A percentile compares a stretch with the other conserved stretches of the same genome.
Evolutionary conservation across 2,329 filamentous ascomycete genomes (phyloP).

Genomic region (Magnaporthiopsis poae): DNA sequence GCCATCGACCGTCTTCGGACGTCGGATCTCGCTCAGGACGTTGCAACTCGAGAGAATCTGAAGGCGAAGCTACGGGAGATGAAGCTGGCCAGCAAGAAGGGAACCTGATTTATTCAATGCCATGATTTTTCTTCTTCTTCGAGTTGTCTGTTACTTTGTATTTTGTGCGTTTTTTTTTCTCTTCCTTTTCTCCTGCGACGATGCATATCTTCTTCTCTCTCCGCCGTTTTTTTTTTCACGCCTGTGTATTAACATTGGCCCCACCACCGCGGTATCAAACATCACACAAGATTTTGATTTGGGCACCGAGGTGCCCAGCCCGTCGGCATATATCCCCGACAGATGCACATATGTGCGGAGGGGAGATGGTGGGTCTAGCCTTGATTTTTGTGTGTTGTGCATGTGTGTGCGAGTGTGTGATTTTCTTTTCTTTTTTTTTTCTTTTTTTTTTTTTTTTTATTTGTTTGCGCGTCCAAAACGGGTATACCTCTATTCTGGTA

Average conservation of each 20-base stretch:
- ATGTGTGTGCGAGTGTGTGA: too few species aligned
- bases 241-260: neutral
- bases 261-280: neutral
- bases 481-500: neutral
- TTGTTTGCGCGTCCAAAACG: neutral
- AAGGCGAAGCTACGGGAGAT: slow-evolving; percentile 9
- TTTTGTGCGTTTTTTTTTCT: neutral
- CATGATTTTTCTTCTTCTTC: neutral
- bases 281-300: neutral
- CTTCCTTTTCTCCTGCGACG: neutral
- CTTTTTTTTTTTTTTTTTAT: neutral
- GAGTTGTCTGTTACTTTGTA: neutral
- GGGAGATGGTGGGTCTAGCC: neutral
- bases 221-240: neutral
- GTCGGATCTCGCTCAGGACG: neutral
- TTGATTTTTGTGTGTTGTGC: neutral
- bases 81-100: slow-evolving; percentile 8
- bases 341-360: too few species aligned
- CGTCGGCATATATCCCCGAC: too few species aligned
- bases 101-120: slow-evolving; percentile 8
- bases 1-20: slow-evolving; percentile 20
- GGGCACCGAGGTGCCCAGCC: neutral
- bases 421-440: too few species aligned
- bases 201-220: neutral
- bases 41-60: neutral